A percentile compares a stretch with the other conserved stretches of the same genome.
Conservation (phyloP, 176 grass and related monocot species). For the Eleusine coracana region DNA sequence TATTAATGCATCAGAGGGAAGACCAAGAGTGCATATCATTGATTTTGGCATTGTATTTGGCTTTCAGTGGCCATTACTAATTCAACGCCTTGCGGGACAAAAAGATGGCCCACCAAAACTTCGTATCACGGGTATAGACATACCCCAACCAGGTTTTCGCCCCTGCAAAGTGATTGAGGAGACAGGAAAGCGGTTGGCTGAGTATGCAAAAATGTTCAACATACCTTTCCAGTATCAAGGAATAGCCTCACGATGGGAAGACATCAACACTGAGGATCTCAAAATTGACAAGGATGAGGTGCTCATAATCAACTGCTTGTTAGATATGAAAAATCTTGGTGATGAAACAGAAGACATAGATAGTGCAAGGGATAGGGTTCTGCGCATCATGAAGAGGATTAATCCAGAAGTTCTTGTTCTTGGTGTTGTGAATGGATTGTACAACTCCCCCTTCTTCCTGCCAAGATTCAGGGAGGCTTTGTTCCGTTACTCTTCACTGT, state of each 20-base stretch:
- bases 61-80: slow-evolving; percentile 66
- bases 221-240: slow-evolving; percentile 65
- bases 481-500: slow-evolving; percentile 53
- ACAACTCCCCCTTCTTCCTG: slow-evolving; percentile 51
- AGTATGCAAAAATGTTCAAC: slow-evolving; percentile 70
- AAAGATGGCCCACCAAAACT: slow-evolving; percentile 40
- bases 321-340: slow-evolving; percentile 38
- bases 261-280: slow-evolving; percentile 53
- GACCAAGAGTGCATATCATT: slow-evolving; percentile 57
- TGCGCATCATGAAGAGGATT: slow-evolving; percentile 56
- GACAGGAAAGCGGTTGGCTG: slow-evolving; percentile 51
- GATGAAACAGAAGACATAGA: slow-evolving; percentile 52
- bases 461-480: slow-evolving; percentile 56
- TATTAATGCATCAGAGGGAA: slow-evolving; percentile 29
- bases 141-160: slow-evolving; percentile 51
- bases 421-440: slow-evolving; percentile 54
- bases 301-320: slow-evolving; percentile 60
- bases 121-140: slow-evolving; percentile 60
- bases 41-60: slow-evolving; percentile 63
- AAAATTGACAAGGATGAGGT: slow-evolving; percentile 58
- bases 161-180: slow-evolving; percentile 51
- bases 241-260: slow-evolving; percentile 61
- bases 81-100: slow-evolving; percentile 44
- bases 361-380: slow-evolving; percentile 54
- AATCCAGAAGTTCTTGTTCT: slow-evolving; percentile 61